Evolutionary conservation across 1,284 basidiomycete species (phyloP).

Genomic region (Chalciporus sp.): DNA sequence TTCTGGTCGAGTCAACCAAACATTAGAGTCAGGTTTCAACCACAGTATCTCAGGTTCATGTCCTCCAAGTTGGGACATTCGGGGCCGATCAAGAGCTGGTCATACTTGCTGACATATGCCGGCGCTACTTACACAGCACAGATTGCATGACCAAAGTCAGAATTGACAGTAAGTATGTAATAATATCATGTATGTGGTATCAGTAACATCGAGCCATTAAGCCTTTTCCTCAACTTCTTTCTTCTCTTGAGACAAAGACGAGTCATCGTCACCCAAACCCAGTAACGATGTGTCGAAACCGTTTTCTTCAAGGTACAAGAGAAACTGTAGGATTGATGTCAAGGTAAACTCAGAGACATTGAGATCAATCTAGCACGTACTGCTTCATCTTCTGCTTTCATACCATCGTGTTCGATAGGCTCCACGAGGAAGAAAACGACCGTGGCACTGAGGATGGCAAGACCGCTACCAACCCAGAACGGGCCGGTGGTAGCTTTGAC

Average conservation of each 20-base stretch:
- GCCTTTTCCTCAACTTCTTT: constrained; percentile 9
- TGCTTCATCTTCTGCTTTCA: constrained; percentile 71
- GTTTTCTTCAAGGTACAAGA: constrained; percentile 72
- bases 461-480: constrained; percentile 79
- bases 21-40: too few species aligned
- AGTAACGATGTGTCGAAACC: constrained; percentile 77
- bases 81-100: too few species aligned
- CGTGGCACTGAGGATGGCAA: constrained; percentile 79
- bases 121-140: too few species aligned
- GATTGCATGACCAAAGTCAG: too few species aligned
- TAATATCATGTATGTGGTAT: too few species aligned
- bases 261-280: constrained; percentile 47
- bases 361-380: constrained; percentile 12
- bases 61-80: too few species aligned
- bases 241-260: constrained; percentile 21
- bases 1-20: too few species aligned
- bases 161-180: too few species aligned
- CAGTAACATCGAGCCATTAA: constrained; percentile 7
- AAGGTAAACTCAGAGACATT: background rate
- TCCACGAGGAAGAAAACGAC: constrained; percentile 77
- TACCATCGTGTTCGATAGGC: constrained; percentile 77
- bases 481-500: constrained; percentile 73
- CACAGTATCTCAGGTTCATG: too few species aligned
- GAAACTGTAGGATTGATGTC: constrained; percentile 54
- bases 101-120: too few species aligned